Evolutionary conservation across 2,329 filamentous ascomycete species (phyloP).

Genomic region (Raffaelea arxii): DNA sequence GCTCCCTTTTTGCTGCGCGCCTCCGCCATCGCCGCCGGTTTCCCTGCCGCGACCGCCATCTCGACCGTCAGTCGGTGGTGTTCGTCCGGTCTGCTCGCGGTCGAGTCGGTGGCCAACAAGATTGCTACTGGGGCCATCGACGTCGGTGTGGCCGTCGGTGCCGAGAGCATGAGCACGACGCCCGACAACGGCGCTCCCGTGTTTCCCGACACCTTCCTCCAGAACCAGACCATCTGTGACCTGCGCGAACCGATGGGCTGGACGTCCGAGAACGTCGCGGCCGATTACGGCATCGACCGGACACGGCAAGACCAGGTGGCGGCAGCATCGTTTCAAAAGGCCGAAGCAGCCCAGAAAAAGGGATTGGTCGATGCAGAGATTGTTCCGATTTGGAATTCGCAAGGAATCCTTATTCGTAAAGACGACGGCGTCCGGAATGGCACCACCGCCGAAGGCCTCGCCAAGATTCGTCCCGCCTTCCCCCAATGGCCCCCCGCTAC

Average conservation of each 20-base stretch:
- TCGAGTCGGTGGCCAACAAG: background rate
- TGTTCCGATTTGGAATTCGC: background rate
- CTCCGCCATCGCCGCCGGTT: background rate
- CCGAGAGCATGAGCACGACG: background rate
- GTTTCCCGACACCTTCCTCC: background rate
- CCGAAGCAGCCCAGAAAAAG: background rate
- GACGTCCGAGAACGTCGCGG: background rate
- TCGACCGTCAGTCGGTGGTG: background rate
- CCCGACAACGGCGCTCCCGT: background rate
- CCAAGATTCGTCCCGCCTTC: background rate
- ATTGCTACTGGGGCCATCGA: background rate
- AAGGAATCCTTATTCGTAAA: background rate
- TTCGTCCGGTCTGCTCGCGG: background rate
- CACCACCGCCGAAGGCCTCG: background rate
- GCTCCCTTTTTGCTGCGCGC: background rate
- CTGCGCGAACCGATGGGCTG: background rate
- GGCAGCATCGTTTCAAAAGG: background rate
- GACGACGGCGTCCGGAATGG: background rate
- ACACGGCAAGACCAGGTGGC: background rate
- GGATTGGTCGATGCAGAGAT: background rate
- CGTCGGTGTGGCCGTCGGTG: background rate
- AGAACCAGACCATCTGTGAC: background rate
- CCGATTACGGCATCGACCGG: background rate
- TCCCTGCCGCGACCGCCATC: background rate
- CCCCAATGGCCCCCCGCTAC: background rate